phyloP scores from a whole-genome alignment of 73 alveolate genomes.

The Effrenium voratum region DNA sequence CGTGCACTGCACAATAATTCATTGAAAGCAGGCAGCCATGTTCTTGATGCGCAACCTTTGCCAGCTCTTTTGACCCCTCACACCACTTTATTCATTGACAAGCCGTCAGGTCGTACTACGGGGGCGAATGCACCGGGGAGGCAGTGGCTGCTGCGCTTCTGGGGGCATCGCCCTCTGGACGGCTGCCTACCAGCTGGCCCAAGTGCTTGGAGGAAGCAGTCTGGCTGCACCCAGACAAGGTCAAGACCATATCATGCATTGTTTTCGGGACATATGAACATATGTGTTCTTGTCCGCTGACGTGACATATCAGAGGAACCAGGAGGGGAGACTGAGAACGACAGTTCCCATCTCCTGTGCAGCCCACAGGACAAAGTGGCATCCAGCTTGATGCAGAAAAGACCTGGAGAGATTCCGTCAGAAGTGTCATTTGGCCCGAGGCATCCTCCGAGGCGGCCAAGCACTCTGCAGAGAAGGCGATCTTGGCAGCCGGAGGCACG shows the following conservation, averaged over 20 bases:
- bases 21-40: not conserved
- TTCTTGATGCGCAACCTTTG: not conserved
- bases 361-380: no score
- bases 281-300: no score
- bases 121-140: slow-evolving; percentile 42
- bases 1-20: not conserved
- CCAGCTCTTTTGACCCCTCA: not conserved
- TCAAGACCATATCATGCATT: not conserved
- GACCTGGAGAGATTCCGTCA: no score
- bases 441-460: slow-evolving; percentile 55
- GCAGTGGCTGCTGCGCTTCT: slow-evolving; percentile 34
- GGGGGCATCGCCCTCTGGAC: slow-evolving; percentile 71
- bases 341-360: no score
- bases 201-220: not conserved
- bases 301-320: no score
- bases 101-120: slow-evolving; percentile 53
- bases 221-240: not conserved
- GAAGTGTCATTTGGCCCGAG: not conserved
- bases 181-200: slow-evolving; percentile 80
- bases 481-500: no score
- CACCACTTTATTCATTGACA: no score
- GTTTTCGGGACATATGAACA: no score
- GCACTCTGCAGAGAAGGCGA: no score
- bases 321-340: no score
- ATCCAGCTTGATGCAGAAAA: no score